Evolutionary conservation across 1,284 basidiomycete genomes (phyloP), one percentile per base, ranked within the genome.

Genomic region (Bjerkandera adusta): DNA sequence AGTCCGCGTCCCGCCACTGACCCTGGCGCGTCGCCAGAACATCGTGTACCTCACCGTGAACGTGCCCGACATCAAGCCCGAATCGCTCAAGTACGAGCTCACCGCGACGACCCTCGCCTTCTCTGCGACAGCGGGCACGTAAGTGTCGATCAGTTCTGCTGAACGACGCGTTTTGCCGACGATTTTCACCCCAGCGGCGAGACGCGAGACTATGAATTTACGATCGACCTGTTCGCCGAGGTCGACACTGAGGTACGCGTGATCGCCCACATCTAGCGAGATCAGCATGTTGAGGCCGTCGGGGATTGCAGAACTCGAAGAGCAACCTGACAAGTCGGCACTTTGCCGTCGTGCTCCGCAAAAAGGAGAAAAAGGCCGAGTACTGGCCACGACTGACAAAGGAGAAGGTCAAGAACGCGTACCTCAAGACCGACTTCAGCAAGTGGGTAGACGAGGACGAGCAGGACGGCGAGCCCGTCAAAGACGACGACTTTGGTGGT

Each of bases 361-460:
- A 97, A 70, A 92, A 92, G 68, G 81, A 85, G 53, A 61, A 67
- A 30, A 70, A 84, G 61, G 65, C 69, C 16, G 93, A 92, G 59
- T 97, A 80, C 70, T 97, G 93, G 93, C 86, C 90, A 16, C 81
- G 92, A 51, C 72, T 97, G 44, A 91, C 89, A 35, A 93, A 94
- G 69, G 89, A 89, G 54, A 93, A 92, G 68, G 64, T 79, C 51
- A 90, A 81, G 69, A 80, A 76, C 49, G 72, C 81, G 45, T 94
- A 82, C 70, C 71, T 95, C 66, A 94, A 92, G 77, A 94, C 92
- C 40, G 91, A 96, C 68, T 96, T 94, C 65, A 73, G 75, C 60
- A 94, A 89, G 70, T 97, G 92, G 92, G 87, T 89, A 42, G 93
- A 96, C 63, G 93, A 97, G 72, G 93, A 97, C 62, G 93, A 97